These are phyloP conservation scores for Suhomyces xylopsoci DNA, from an alignment of 805 yeast species.

Conservation along the genomic window DNA sequence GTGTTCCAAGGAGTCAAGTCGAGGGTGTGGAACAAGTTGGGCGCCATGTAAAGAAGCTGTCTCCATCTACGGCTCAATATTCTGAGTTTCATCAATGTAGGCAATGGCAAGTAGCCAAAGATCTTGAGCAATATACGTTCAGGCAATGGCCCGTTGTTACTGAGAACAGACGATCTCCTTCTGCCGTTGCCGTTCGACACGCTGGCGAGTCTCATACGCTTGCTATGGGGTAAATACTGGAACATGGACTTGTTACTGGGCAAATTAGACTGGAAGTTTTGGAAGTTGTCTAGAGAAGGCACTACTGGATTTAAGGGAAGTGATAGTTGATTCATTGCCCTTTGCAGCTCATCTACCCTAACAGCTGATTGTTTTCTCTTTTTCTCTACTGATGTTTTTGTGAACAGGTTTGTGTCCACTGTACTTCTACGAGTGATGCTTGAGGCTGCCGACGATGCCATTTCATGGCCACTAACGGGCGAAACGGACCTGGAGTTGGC, in stretches of 20 bases:
- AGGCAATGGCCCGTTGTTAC: slow-evolving; percentile 54
- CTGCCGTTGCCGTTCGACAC: slow-evolving; percentile 37
- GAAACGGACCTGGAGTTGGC: slow-evolving; percentile 9
- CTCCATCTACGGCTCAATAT: slow-evolving; percentile 66
- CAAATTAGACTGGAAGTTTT: slow-evolving; percentile 16
- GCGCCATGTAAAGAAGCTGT: slow-evolving; percentile 57
- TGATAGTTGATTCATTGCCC: slow-evolving; percentile 1
- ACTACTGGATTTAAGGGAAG: slow-evolving; percentile 40
- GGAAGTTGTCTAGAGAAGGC: slow-evolving; percentile 34
- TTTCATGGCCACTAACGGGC: slow-evolving; percentile 5
- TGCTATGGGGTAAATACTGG: slow-evolving; percentile 54
- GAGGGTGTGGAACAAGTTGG: slow-evolving; percentile 47
- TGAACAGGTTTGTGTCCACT: neutral
- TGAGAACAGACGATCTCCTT: slow-evolving; percentile 56
- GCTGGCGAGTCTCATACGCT: slow-evolving; percentile 48
- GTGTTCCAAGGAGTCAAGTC: slow-evolving; percentile 66
- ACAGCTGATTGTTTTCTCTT: slow-evolving; percentile 11
- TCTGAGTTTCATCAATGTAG: slow-evolving; percentile 58
- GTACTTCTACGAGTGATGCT: neutral
- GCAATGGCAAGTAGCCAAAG: slow-evolving; percentile 52
- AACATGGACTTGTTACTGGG: slow-evolving; percentile 28
- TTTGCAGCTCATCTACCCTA: slow-evolving; percentile 15
- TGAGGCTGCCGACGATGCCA: neutral
- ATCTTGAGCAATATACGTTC: slow-evolving; percentile 55
- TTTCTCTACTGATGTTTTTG: slow-evolving; percentile 1